Evolutionary conservation across 371 early-diverging fungal species (phyloP).

Genomic region (Actinomortierella wolfii): DNA sequence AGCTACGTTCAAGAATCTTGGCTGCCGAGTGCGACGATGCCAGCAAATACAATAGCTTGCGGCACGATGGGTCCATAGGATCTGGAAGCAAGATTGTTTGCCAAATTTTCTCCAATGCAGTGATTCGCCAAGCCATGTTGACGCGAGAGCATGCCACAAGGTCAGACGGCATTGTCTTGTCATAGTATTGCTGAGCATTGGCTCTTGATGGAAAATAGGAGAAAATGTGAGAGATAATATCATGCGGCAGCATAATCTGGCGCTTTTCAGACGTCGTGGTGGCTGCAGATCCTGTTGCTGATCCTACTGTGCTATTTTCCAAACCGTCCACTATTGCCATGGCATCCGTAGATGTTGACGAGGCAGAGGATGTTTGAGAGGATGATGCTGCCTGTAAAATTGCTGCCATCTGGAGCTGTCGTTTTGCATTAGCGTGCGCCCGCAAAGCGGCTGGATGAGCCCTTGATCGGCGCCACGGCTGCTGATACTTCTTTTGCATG

Average conservation of each 20-base stretch:
- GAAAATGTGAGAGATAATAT: conserved; percentile 38
- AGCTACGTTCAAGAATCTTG: conserved; percentile 37
- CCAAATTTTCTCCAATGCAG: conserved; percentile 41
- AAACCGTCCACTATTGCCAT: too few species aligned
- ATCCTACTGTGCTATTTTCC: background rate
- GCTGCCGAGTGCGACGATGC: conserved; percentile 42
- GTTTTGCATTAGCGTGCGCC: too few species aligned
- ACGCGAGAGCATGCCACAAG: conserved; percentile 38
- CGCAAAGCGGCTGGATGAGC: too few species aligned
- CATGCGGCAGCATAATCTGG: conserved; percentile 23
- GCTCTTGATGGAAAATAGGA: conserved; percentile 29
- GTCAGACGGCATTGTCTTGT: conserved; percentile 31
- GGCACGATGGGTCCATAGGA: conserved; percentile 38
- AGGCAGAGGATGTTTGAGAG: too few species aligned
- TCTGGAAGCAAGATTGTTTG: conserved; percentile 39
- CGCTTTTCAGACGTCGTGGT: background rate
- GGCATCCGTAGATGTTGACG: too few species aligned
- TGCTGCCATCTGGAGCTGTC: too few species aligned
- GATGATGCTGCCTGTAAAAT: too few species aligned
- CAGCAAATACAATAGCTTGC: conserved; percentile 29
- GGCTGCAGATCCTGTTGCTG: background rate
- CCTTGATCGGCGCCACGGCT: too few species aligned
- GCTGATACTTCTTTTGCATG: too few species aligned
- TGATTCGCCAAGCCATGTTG: conserved; percentile 45
- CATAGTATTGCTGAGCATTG: conserved; percentile 43